Percentiles rank a stretch among this genome's conserved stretches.
phyloP scores from a whole-genome alignment of 257 asterid species.

The Penstemon barbatus region DNA sequence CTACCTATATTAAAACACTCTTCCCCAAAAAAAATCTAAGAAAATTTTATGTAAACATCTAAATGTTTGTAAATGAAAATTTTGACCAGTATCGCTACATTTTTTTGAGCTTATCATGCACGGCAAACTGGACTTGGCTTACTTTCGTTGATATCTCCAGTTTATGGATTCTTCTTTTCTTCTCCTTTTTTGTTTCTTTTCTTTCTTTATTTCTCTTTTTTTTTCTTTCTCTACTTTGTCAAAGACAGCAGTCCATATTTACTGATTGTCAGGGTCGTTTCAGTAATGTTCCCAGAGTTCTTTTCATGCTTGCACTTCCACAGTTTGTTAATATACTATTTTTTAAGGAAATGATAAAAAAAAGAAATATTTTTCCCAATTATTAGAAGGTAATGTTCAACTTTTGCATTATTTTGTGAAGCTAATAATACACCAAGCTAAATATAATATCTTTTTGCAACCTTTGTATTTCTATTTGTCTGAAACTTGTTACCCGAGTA shows the following conservation, averaged over 20 bases:
- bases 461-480: not conserved
- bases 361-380: not conserved
- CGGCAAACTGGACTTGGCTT: not conserved
- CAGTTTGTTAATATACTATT: not conserved
- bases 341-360: not conserved
- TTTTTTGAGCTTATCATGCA: not conserved
- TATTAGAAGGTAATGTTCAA: not conserved
- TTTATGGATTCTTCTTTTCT: too few relatives aligned
- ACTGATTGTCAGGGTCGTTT: not conserved
- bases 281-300: not conserved
- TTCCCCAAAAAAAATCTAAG: too few relatives aligned
- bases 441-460: not conserved
- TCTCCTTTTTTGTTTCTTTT: too few relatives aligned
- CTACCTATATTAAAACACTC: too few relatives aligned
- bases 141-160: not conserved
- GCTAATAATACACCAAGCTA: not conserved
- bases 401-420: not conserved
- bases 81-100: not conserved
- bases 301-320: not conserved
- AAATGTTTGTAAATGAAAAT: not conserved
- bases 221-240: not conserved
- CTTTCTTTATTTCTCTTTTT: too few relatives aligned
- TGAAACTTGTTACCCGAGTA: not conserved
- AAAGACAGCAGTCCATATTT: not conserved
- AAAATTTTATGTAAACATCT: too few relatives aligned